Conservation (phyloP, 108 stramenopile species). For the Cyclotella atomus region DNA sequence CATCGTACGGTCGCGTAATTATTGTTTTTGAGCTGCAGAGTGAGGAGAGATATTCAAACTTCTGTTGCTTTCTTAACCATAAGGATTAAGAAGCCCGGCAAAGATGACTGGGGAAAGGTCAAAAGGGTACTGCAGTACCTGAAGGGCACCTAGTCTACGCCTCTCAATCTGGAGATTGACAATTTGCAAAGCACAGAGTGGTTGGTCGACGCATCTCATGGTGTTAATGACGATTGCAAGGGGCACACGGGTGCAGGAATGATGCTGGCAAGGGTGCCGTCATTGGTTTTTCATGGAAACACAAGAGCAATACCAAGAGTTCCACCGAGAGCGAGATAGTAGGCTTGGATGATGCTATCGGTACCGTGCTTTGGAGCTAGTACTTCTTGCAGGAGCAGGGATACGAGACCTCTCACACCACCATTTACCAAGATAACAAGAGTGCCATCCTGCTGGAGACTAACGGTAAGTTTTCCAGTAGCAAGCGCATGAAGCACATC, state of each 20-base stretch:
- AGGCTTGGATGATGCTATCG: neutral
- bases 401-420: neutral
- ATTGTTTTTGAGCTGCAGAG: neutral
- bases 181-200: neutral
- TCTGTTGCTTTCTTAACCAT: neutral
- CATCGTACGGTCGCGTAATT: neutral
- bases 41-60: constrained; percentile 1
- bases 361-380: neutral
- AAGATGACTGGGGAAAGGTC: neutral
- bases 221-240: constrained; percentile 1
- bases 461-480: constrained; percentile 1
- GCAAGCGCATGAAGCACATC: neutral
- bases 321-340: neutral
- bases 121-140: neutral
- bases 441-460: neutral
- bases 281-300: neutral
- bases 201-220: neutral
- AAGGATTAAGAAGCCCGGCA: neutral
- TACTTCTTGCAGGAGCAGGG: constrained; percentile 3
- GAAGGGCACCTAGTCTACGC: neutral
- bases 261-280: neutral
- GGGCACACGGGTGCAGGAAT: constrained; percentile 5
- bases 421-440: neutral
- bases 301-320: neutral
- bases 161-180: neutral